A percentile compares a stretch with the other conserved stretches of the same genome.
Conservation (phyloP, 352 stramenopile genomes). For the Globisporangium heterothallicum region DNA sequence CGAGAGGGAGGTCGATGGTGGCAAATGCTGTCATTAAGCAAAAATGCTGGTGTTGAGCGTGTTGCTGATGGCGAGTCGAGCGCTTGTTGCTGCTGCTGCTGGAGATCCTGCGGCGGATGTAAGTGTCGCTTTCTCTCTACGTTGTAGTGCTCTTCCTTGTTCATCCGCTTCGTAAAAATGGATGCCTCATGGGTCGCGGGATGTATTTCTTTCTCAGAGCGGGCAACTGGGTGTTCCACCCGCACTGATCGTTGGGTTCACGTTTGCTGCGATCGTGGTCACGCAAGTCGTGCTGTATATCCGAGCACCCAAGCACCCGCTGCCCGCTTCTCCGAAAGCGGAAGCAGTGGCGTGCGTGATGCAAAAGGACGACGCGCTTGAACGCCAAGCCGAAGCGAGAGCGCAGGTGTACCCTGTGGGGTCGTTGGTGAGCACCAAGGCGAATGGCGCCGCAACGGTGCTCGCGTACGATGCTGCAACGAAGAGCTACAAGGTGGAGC, state of each 20-base stretch:
- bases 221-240: neutral
- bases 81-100: neutral
- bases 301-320: neutral
- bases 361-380: conserved; percentile 24
- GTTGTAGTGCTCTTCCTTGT: too few relatives aligned
- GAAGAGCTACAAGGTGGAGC: conserved; percentile 30
- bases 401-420: conserved; percentile 20
- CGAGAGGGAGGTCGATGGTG: too few relatives aligned
- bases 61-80: neutral
- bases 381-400: conserved; percentile 18
- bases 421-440: conserved; percentile 17
- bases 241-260: conserved; percentile 8
- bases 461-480: conserved; percentile 16
- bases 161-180: too few relatives aligned
- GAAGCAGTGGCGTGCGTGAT: conserved; percentile 18
- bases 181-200: too few relatives aligned
- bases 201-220: too few relatives aligned
- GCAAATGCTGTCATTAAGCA: neutral
- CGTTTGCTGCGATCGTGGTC: conserved; percentile 15
- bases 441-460: conserved; percentile 14
- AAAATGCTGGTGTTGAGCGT: neutral
- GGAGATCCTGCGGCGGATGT: neutral
- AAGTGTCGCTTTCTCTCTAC: neutral
- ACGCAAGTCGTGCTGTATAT: conserved; percentile 10
- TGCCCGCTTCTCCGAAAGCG: too few relatives aligned